Conservation (phyloP, 345 rosid species). For the Corymbia maculata region DNA sequence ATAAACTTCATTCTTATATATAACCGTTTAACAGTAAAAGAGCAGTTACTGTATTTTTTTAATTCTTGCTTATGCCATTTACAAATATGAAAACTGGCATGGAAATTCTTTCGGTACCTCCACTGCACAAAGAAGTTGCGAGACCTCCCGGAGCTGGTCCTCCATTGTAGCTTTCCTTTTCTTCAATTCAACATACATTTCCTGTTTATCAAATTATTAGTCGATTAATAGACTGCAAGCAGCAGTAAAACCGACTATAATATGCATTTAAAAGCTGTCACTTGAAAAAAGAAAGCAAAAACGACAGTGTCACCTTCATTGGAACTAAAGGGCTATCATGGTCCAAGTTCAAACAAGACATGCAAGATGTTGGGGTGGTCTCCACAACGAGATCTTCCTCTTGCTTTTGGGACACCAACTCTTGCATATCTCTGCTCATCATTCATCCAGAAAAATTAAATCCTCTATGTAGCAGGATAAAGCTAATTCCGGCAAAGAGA, state of each 20-base stretch:
- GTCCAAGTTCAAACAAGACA: slow-evolving; percentile 28
- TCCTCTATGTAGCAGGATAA: not conserved
- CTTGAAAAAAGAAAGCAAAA: not conserved
- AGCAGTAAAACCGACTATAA: not conserved
- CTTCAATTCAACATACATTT: slow-evolving; percentile 36
- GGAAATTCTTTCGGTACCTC: not conserved
- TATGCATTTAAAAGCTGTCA: not conserved
- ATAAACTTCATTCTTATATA: not conserved
- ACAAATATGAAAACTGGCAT: not conserved
- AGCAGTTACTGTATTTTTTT: not conserved
- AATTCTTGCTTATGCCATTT: not conserved
- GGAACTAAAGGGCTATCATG: slow-evolving; percentile 22
- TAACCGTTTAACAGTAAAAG: not conserved
- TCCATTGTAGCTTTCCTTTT: slow-evolving; percentile 50
- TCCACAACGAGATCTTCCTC: slow-evolving; percentile 25
- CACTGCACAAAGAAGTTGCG: not conserved
- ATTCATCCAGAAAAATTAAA: not conserved
- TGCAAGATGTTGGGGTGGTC: slow-evolving; percentile 29
- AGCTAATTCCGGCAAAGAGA: not conserved
- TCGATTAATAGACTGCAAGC: not conserved
- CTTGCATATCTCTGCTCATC: slow-evolving; percentile 29
- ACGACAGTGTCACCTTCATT: slow-evolving; percentile 32
- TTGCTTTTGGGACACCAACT: slow-evolving; percentile 29
- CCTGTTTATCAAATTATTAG: slow-evolving; percentile 16
- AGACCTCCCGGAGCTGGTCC: slow-evolving; percentile 30